A percentile compares a stretch with the other conserved stretches of the same genome.
Evolutionary conservation across 371 early-diverging fungal genomes (phyloP).

Genomic region (Gilbertella persicaria): DNA sequence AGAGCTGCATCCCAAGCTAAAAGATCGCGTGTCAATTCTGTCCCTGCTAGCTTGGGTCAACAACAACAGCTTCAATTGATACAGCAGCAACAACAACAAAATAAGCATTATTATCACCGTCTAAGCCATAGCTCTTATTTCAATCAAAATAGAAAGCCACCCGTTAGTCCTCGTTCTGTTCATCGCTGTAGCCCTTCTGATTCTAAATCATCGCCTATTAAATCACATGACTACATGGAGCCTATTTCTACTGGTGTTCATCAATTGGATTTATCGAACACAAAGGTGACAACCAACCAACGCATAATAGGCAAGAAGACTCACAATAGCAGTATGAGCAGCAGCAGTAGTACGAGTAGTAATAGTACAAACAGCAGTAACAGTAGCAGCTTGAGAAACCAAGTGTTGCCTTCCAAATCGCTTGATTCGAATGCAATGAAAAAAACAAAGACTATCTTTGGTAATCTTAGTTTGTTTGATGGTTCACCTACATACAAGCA

Average conservation of each 20-base stretch:
- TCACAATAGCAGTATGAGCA: conserved; percentile 1
- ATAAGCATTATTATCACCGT: conserved; percentile 7
- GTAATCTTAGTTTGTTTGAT: conserved; percentile 66
- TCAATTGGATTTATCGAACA: conserved; percentile 29
- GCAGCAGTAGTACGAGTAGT: neutral
- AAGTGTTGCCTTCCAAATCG: conserved; percentile 29
- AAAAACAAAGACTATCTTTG: conserved; percentile 53
- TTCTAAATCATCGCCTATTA: neutral
- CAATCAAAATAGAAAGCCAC: neutral
- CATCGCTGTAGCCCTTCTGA: conserved; percentile 1
- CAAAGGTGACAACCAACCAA: neutral
- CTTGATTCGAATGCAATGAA: conserved; percentile 42
- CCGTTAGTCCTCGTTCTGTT: conserved; percentile 3
- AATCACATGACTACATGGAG: conserved; percentile 21
- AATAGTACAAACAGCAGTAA: neutral
- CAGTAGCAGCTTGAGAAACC: neutral
- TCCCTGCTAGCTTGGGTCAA: conserved; percentile 29
- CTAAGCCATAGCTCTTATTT: conserved; percentile 29
- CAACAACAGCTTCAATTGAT: conserved; percentile 23
- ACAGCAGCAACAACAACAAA: conserved; percentile 15
- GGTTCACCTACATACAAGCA: conserved; percentile 75
- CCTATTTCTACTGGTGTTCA: conserved; percentile 30
- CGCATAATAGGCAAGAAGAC: too few species aligned
- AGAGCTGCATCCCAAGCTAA: conserved; percentile 23
- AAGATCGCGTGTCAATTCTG: conserved; percentile 47